phyloP scores from a whole-genome alignment of 176 grass and related monocot species.

The Typha latifolia region DNA sequence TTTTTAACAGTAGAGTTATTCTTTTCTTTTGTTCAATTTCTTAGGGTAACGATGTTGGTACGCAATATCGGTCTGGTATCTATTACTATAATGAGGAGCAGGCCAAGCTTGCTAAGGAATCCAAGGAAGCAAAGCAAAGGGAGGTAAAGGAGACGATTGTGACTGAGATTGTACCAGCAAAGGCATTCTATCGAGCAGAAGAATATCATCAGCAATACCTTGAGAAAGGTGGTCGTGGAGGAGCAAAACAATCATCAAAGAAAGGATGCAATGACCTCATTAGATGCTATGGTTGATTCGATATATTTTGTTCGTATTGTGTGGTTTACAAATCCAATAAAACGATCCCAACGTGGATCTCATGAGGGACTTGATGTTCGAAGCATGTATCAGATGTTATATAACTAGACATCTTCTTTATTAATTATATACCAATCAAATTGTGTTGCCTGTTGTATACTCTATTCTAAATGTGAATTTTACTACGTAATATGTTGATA shows the following conservation, averaged over 20 bases:
- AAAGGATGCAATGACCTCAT: conserved; percentile 85
- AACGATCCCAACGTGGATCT: too few species aligned
- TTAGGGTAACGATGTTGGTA: conserved; percentile 77
- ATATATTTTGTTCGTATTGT: background rate
- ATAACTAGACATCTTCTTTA: too few species aligned
- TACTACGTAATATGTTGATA: too few species aligned
- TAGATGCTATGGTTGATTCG: conserved; percentile 69
- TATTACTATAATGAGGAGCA: conserved; percentile 89
- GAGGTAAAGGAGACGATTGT: conserved; percentile 50
- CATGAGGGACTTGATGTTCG: too few species aligned
- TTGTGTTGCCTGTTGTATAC: too few species aligned
- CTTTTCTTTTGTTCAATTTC: background rate
- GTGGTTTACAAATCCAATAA: background rate
- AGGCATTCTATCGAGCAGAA: conserved; percentile 63
- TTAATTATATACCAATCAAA: too few species aligned
- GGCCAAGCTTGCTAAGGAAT: conserved; percentile 41
- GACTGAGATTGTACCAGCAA: conserved; percentile 73
- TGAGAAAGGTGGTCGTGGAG: conserved; percentile 50
- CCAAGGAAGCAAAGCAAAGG: conserved; percentile 49
- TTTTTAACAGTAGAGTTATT: conserved; percentile 7
- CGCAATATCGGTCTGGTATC: conserved; percentile 94
- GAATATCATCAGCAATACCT: conserved; percentile 89
- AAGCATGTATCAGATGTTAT: too few species aligned
- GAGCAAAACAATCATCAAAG: conserved; percentile 41
- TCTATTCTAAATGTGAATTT: too few species aligned